phyloP scores from a whole-genome alignment of 2,329 filamentous ascomycete species.

The Pezicula rhizophila region DNA sequence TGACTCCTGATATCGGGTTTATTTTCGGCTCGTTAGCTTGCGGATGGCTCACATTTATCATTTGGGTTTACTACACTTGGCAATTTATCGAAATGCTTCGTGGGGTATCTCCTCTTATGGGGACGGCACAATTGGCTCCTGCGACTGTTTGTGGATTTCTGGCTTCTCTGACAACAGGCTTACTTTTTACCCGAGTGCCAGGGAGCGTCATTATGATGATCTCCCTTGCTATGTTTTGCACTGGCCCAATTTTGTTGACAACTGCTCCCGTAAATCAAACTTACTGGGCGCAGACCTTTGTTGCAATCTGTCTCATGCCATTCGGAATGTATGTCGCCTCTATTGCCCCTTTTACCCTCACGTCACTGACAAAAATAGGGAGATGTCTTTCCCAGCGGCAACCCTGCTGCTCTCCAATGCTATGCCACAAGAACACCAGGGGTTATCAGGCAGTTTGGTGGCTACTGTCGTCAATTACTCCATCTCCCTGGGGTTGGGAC shows the following conservation, averaged over 20 bases:
- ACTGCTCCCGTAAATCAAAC: conserved; percentile 46
- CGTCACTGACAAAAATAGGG: conserved; percentile 20
- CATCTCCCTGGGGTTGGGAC: conserved; percentile 58
- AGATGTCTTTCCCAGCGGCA: conserved; percentile 59
- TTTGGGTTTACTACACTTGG: conserved; percentile 24
- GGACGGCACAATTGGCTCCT: conserved; percentile 23
- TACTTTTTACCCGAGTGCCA: conserved; percentile 25
- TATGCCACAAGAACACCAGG: conserved; percentile 39
- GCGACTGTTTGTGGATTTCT: conserved; percentile 23
- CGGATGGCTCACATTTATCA: conserved; percentile 23
- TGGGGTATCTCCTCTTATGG: conserved; percentile 24
- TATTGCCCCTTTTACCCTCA: too few relatives aligned
- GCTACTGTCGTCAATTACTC: conserved; percentile 64
- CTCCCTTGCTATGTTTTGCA: conserved; percentile 30
- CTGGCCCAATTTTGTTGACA: conserved; percentile 34
- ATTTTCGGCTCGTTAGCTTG: conserved; percentile 26
- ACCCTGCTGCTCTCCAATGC: conserved; percentile 53
- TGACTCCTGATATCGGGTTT: conserved; percentile 43
- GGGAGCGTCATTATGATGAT: conserved; percentile 30
- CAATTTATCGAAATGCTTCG: conserved; percentile 21
- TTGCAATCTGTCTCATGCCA: conserved; percentile 49
- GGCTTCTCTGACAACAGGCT: conserved; percentile 28
- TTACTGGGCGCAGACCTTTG: conserved; percentile 60
- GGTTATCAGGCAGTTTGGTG: conserved; percentile 49
- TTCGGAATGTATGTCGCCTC: conserved; percentile 43